Evolutionary conservation across 2,329 filamentous ascomycete species (phyloP).

Genomic region (Penicillium sp.): DNA sequence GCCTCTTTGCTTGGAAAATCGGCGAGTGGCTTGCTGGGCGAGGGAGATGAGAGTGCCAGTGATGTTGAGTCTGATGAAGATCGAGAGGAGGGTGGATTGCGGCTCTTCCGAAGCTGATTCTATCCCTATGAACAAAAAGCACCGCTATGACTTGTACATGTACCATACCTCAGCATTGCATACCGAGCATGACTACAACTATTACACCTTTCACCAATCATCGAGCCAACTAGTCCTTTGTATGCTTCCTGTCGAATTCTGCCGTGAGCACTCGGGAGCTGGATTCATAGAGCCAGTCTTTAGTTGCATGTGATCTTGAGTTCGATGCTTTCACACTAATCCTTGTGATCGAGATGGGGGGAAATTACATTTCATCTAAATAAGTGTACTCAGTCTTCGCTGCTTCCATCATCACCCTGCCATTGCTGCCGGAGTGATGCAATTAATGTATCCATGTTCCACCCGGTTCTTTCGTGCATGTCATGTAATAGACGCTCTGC

Average conservation of each 20-base stretch:
- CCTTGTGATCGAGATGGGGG: not conserved
- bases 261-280: not conserved
- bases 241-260: not conserved
- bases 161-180: conserved; percentile 2
- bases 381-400: not conserved
- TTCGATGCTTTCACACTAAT: not conserved
- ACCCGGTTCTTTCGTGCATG: conserved; percentile 29
- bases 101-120: conserved; percentile 34
- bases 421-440: conserved; percentile 27
- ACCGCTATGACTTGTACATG: not conserved
- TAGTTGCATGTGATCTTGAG: not conserved
- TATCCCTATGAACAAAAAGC: not conserved
- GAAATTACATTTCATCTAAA: not conserved
- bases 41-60: conserved; percentile 56
- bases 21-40: conserved; percentile 66
- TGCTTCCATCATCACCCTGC: conserved; percentile 19
- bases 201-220: no score
- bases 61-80: conserved; percentile 34
- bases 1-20: conserved; percentile 67
- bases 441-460: conserved; percentile 30
- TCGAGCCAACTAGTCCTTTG: no score
- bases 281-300: not conserved
- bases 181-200: not conserved
- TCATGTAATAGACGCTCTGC: conserved; percentile 25
- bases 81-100: conserved; percentile 36